These are phyloP conservation scores for Aspergillus cristatus DNA, from an alignment of 495 filamentous ascomycete species.

Conservation along the genomic window DNA sequence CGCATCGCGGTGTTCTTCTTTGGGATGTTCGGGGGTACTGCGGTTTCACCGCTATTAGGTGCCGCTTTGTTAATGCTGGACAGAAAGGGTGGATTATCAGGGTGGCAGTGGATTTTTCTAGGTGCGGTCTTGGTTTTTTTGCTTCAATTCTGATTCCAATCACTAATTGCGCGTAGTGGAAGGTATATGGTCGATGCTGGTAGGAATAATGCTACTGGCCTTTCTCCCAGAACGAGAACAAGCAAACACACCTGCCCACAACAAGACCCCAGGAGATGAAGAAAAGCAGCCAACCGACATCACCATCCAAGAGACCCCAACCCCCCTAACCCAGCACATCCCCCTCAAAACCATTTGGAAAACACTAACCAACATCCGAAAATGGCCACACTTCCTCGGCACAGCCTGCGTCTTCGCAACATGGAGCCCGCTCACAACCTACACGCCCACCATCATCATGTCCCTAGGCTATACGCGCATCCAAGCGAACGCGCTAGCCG, in stretches of 20 bases:
- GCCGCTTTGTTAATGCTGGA: slow-evolving; percentile 38
- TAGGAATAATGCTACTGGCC: slow-evolving; percentile 28
- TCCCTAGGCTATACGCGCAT: slow-evolving; percentile 17
- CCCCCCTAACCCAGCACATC: slow-evolving; percentile 1
- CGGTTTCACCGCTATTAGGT: slow-evolving; percentile 37
- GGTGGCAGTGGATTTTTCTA: slow-evolving; percentile 54
- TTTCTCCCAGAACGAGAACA: slow-evolving; percentile 27
- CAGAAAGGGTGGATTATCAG: slow-evolving; percentile 35
- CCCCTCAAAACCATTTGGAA: slow-evolving; percentile 4
- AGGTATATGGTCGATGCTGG: slow-evolving; percentile 36
- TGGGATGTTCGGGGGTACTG: slow-evolving; percentile 40
- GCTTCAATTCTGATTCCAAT: not conserved
- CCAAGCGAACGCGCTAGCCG: slow-evolving; percentile 21
- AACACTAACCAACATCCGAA: slow-evolving; percentile 10
- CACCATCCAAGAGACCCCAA: too few species aligned
- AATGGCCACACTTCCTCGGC: slow-evolving; percentile 24
- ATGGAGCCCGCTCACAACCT: slow-evolving; percentile 20
- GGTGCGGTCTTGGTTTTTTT: slow-evolving; percentile 11
- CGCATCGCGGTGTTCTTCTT: slow-evolving; percentile 46
- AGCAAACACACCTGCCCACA: too few species aligned
- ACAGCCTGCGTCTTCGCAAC: slow-evolving; percentile 22
- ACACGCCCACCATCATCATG: slow-evolving; percentile 22
- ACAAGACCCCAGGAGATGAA: too few species aligned
- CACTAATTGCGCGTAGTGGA: slow-evolving; percentile 23
- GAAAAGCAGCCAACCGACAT: too few species aligned